Evolutionary conservation across 805 yeast species (phyloP), one percentile per base, ranked within the genome.

Genomic region (Sungouiella thailandica): DNA sequence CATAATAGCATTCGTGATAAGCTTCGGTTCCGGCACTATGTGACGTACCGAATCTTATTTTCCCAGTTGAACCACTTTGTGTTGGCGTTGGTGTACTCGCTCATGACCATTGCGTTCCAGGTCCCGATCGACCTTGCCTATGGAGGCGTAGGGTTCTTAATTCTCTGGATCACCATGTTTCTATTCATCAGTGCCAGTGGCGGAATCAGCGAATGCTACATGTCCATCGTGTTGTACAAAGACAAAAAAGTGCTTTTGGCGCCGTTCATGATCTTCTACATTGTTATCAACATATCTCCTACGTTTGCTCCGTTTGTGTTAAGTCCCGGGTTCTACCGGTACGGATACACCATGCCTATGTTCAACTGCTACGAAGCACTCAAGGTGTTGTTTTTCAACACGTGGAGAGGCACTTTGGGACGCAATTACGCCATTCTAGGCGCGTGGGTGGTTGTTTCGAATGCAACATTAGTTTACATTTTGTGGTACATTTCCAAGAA

Each of bases 271-370:
- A 52, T 61, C 31, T 44, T 54, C 37, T 43, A 39, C 33, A 43
- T 61, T 31, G 58, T 61, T 10, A 25, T 50, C 26, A 60, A 60
- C 29, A 49, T 61, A 4, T 39, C 62, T 5, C 52, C 62, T 5
- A 50, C 63, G 5, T 58, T 58, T 40, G 56, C 62, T 2, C 65
- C 70, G 2, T 41, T 61, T 23, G 60, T 44, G 4, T 46, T 63
- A 23, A 36, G 44, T 17, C 64, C 70, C 0, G 45, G 47, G 7
- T 52, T 62, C 27, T 60, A 47, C 37, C 47, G 57, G 27, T 60
- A 51, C 36, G 68, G 68, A 1, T 61, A 62, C 40, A 64, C 62
- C 9, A 36, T 60, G 42, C 68, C 66, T 3, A 58, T 61, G 61
- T 52, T 41, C 40, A 57, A 59, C 30, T 46, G 53, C 1, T 60